phyloP scores from a whole-genome alignment of 2,329 filamentous ascomycete genomes.

The Passalora sequoiae region DNA sequence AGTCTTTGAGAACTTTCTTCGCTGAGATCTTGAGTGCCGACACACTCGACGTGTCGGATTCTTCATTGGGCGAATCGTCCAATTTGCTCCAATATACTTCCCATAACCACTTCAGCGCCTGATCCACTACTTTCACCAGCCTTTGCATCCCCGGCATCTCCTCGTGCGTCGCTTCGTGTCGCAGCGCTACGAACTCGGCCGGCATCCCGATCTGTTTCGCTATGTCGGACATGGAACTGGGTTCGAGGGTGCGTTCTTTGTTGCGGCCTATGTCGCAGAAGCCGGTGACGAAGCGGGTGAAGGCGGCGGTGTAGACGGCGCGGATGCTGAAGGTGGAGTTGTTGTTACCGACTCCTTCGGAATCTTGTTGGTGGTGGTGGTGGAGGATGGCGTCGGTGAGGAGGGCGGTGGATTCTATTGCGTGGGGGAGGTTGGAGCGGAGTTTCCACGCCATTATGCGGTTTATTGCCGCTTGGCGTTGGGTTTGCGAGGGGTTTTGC shows the following conservation, averaged over 20 bases:
- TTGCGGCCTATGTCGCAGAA: conserved; percentile 69
- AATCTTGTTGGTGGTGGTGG: too few species aligned
- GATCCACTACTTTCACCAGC: conserved; percentile 62
- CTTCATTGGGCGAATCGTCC: conserved; percentile 32
- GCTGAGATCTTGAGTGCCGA: conserved; percentile 32
- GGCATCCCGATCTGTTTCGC: conserved; percentile 65
- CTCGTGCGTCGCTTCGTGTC: conserved; percentile 87
- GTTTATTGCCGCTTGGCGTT: conserved; percentile 36
- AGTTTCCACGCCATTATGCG: conserved; percentile 56
- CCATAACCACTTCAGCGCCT: conserved; percentile 81
- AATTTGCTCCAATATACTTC: conserved; percentile 71
- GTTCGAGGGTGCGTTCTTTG: conserved; percentile 52
- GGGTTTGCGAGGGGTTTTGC: conserved; percentile 22
- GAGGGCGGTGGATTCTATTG: conserved; percentile 72
- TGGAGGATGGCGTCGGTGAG: conserved; percentile 64
- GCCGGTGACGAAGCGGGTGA: conserved; percentile 67
- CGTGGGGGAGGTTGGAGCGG: conserved; percentile 68
- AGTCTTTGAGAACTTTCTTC: conserved; percentile 22
- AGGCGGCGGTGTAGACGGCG: conserved; percentile 67
- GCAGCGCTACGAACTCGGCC: conserved; percentile 77
- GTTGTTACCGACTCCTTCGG: too few species aligned
- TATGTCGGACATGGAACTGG: conserved; percentile 65
- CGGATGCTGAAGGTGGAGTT: conserved; percentile 55
- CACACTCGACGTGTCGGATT: conserved; percentile 28
- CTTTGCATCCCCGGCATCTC: conserved; percentile 72